A percentile compares a stretch with the other conserved stretches of the same genome.
Conservation (phyloP, 441 rosid genomes). For the Euphorbia schlechtendalii region DNA sequence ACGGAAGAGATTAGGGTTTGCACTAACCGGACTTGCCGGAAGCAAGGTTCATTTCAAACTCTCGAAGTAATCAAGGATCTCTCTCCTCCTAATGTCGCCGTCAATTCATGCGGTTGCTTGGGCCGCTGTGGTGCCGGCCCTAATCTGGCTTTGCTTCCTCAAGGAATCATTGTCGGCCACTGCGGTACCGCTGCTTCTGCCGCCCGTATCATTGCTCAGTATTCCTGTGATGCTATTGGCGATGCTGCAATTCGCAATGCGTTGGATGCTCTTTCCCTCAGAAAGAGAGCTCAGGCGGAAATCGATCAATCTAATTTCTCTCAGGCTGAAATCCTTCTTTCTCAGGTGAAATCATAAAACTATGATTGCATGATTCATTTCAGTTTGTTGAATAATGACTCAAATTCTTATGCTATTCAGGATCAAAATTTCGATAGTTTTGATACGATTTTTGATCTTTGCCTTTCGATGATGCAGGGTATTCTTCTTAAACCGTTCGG, state of each 20-base stretch:
- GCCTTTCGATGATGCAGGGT: conserved; percentile 42
- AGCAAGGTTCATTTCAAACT: conserved; percentile 65
- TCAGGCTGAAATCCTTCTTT: conserved; percentile 51
- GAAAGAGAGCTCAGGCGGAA: conserved; percentile 49
- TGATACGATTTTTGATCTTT: no score
- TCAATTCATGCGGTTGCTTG: conserved; percentile 58
- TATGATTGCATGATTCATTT: no score
- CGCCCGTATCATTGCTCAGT: conserved; percentile 40
- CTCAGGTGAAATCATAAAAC: conserved; percentile 34
- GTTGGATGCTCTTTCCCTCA: conserved; percentile 53
- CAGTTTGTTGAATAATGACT: not conserved
- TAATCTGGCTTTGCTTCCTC: conserved; percentile 61
- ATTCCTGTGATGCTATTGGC: conserved; percentile 9
- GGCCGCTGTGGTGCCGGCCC: conserved; percentile 89
- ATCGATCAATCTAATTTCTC: conserved; percentile 37
- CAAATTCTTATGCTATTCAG: no score
- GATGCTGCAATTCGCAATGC: conserved; percentile 24
- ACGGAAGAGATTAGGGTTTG: conserved; percentile 64
- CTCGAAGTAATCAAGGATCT: conserved; percentile 49
- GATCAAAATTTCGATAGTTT: no score
- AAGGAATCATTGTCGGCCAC: conserved; percentile 50
- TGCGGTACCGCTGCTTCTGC: conserved; percentile 66
- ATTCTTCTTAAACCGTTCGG: conserved; percentile 54
- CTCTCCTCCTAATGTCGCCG: conserved; percentile 51
- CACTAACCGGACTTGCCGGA: conserved; percentile 76